phyloP scores from a whole-genome alignment of 225 moss, liverwort and hornwort species.

The Marchantia paleacea region DNA sequence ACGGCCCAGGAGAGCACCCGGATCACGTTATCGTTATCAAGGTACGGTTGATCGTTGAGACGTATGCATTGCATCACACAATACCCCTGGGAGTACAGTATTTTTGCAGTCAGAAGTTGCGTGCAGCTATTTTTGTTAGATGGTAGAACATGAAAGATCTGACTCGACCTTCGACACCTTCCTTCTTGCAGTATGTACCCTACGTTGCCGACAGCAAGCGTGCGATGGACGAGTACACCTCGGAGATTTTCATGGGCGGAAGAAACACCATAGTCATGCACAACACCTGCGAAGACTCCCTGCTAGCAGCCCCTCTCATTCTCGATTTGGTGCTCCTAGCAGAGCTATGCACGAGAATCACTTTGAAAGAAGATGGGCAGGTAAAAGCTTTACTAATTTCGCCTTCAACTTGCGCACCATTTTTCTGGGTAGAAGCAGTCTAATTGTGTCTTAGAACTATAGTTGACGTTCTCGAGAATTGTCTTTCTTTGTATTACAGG shows the following conservation, averaged over 20 bases:
- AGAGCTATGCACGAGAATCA: conserved; percentile 80
- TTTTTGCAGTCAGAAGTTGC: background rate
- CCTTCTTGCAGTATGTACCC: conserved; percentile 76
- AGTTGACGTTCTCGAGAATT: background rate
- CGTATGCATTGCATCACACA: background rate
- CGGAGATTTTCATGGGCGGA: conserved; percentile 99
- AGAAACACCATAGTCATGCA: conserved; percentile 93
- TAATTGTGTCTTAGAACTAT: no score
- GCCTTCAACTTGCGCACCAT: background rate
- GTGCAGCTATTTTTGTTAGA: background rate
- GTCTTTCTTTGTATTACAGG: conserved; percentile 45
- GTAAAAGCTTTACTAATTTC: conserved; percentile 21
- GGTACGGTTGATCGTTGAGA: conserved; percentile 31
- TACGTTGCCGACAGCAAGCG: conserved; percentile 96
- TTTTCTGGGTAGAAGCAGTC: background rate
- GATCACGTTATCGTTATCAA: conserved; percentile 97
- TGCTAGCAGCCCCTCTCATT: conserved; percentile 87
- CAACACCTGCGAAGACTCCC: conserved; percentile 93
- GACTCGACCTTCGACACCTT: background rate
- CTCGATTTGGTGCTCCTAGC: conserved; percentile 86
- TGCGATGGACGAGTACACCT: conserved; percentile 98
- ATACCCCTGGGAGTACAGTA: background rate
- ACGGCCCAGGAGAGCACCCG: conserved; percentile 91
- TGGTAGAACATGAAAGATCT: no score
- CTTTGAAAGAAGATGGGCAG: conserved; percentile 83